Percentiles rank a stretch among this genome's conserved stretches.
Evolutionary conservation across 2,329 filamentous ascomycete species (phyloP).

Genomic region (Aspergillus fructus): DNA sequence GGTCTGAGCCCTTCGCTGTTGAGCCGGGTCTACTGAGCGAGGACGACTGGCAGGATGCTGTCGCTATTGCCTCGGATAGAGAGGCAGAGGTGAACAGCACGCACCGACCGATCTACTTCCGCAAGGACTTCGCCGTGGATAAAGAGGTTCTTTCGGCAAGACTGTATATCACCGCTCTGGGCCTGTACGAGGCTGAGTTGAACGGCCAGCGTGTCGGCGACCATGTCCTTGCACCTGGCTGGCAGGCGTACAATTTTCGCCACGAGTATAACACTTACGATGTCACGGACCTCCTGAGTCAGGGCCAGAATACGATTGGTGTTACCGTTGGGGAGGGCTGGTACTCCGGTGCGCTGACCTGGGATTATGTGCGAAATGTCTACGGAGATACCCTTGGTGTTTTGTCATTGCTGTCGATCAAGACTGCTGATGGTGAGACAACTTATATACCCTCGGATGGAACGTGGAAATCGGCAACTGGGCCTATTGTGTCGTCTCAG

Average conservation of each 20-base stretch:
- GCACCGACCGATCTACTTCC: constrained; percentile 33
- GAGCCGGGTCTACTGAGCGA: constrained; percentile 34
- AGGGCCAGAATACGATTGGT: constrained; percentile 41
- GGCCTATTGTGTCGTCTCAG: constrained; percentile 28
- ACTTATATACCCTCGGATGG: constrained; percentile 11
- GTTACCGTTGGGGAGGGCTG: constrained; percentile 51
- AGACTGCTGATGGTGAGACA: constrained; percentile 2
- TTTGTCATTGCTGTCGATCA: constrained; percentile 10
- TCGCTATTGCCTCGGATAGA: constrained; percentile 23
- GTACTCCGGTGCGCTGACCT: constrained; percentile 39
- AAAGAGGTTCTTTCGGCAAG: constrained; percentile 21
- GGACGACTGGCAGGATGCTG: constrained; percentile 29
- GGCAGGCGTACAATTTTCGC: constrained; percentile 51
- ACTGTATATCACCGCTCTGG: constrained; percentile 49
- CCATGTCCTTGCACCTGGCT: constrained; percentile 48
- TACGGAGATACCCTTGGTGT: constrained; percentile 21
- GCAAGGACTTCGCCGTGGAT: constrained; percentile 31
- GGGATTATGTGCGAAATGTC: constrained; percentile 16
- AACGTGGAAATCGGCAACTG: constrained; percentile 13
- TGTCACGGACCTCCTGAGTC: constrained; percentile 42
- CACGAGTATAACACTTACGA: constrained; percentile 55
- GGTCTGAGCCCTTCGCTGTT: constrained; percentile 29
- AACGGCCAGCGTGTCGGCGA: constrained; percentile 48
- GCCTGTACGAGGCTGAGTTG: constrained; percentile 49
- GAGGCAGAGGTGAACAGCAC: constrained; percentile 22